These are phyloP conservation scores for Clathrus columnatus DNA, from an alignment of 768 basidiomycete species.

Conservation along the genomic window DNA sequence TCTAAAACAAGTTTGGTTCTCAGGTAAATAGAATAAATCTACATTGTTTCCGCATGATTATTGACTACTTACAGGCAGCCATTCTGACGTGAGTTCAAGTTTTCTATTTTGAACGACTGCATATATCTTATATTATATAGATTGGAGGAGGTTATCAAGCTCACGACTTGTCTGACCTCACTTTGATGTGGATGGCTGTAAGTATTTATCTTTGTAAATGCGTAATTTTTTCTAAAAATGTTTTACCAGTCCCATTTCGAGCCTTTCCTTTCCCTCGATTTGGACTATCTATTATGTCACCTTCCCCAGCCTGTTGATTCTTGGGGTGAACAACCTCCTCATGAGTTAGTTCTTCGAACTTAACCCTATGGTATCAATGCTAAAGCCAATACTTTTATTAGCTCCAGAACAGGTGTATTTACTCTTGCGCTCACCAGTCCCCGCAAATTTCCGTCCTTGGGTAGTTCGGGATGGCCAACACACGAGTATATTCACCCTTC, in stretches of 20 bases:
- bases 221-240: not conserved
- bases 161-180: slow-evolving; percentile 61
- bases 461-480: slow-evolving; percentile 31
- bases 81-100: slow-evolving; percentile 22
- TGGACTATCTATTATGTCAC: slow-evolving; percentile 41
- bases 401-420: slow-evolving; percentile 51
- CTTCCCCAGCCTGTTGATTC: slow-evolving; percentile 37
- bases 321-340: slow-evolving; percentile 56
- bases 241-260: slow-evolving; percentile 43
- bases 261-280: slow-evolving; percentile 48
- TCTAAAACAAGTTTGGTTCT: slow-evolving; percentile 68
- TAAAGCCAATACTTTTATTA: slow-evolving; percentile 23
- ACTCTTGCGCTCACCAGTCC: slow-evolving; percentile 32
- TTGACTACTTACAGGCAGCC: slow-evolving; percentile 15
- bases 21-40: slow-evolving; percentile 32
- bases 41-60: not conserved
- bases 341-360: slow-evolving; percentile 50
- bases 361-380: too few species aligned
- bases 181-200: slow-evolving; percentile 58
- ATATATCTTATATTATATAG: slow-evolving; percentile 23
- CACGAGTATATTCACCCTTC: slow-evolving; percentile 57
- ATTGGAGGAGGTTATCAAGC: slow-evolving; percentile 61
- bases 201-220: slow-evolving; percentile 19
- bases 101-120: not conserved
- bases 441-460: slow-evolving; percentile 39